Evolutionary conservation across 805 yeast genomes (phyloP), one percentile per base, ranked within the genome.

Genomic region (Hanseniaspora jakobsenii): DNA sequence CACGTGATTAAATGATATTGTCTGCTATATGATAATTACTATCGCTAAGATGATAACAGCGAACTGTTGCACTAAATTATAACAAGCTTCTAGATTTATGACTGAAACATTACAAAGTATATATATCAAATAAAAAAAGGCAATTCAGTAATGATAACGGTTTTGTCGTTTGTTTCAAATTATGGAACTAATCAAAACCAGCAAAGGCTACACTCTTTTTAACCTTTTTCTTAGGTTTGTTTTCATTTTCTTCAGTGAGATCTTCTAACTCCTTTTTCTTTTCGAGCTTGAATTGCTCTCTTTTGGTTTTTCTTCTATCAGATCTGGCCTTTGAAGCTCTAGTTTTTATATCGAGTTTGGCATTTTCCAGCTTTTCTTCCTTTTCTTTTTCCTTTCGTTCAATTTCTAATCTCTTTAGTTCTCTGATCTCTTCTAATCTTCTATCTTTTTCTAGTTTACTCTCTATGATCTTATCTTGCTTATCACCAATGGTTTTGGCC

Each of bases 361-460:
- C 87, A 47, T 68, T 74, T 50, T 85, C 93, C 34, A 86, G 61
- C 58, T 78, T 78, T 45, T 68, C 71, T 49, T 69, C 64, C 64
- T 85, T 84, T 27, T 66, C 75, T 44, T 72, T 71, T 54, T 89
- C 95, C 57, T 79, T 81, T 58, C 80, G 68, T 59, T 89, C 96
- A 51, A 89, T 74, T 60, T 91, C 97, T 62, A 78, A 71, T 55
- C 84, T 75, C 66, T 81, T 84, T 51, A 85, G 66, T 35, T 85
- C 95, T 56, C 98, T 72, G 48, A 89, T 74, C 53, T 83, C 94
- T 61, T 89, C 96, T 38, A 91, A 68, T 61, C 94, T 78, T 57
- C 83, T 75, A 0, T 94, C 78, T 57, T 83, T 84, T 58, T 89
- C 98, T 47, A 91, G 67, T 62, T 86, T 91, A 52, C 94, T 81